Conservation (phyloP, 257 asterid genomes). For the Solanum arcanum region DNA sequence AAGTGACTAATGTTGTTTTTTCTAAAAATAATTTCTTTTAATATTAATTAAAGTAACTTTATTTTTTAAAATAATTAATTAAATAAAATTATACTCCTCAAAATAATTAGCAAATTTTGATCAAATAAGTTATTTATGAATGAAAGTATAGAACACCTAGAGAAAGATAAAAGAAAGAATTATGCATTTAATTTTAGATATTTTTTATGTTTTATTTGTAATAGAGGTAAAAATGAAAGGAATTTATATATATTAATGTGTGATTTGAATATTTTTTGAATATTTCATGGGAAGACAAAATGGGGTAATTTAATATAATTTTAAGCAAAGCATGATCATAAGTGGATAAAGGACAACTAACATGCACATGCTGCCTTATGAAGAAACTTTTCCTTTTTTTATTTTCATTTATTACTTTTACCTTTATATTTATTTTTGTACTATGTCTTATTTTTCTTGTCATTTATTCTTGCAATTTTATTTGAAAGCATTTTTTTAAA, state of each 20-base stretch:
- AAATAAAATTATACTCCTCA: background rate
- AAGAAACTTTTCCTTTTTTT: background rate
- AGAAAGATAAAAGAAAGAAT: background rate
- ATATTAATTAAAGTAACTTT: background rate
- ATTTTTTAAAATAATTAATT: background rate
- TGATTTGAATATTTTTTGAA: background rate
- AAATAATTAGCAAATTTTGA: background rate
- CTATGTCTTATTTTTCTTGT: background rate
- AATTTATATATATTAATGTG: background rate
- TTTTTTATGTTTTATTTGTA: background rate
- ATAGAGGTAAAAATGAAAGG: background rate
- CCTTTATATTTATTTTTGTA: background rate
- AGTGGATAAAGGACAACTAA: constrained; percentile 19
- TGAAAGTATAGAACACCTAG: accelerated
- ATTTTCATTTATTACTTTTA: constrained; percentile 3
- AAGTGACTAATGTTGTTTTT: background rate
- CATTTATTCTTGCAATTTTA: background rate
- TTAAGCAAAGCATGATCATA: constrained; percentile 1
- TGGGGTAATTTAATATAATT: background rate
- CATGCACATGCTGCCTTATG: constrained; percentile 21
- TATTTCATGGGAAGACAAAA: background rate
- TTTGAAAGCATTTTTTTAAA: background rate
- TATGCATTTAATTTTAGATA: background rate
- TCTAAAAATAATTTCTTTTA: background rate
- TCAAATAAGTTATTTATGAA: background rate